Evolutionary conservation across 306 rosid genomes (phyloP).

Genomic region (Gynostemma pentaphyllum): DNA sequence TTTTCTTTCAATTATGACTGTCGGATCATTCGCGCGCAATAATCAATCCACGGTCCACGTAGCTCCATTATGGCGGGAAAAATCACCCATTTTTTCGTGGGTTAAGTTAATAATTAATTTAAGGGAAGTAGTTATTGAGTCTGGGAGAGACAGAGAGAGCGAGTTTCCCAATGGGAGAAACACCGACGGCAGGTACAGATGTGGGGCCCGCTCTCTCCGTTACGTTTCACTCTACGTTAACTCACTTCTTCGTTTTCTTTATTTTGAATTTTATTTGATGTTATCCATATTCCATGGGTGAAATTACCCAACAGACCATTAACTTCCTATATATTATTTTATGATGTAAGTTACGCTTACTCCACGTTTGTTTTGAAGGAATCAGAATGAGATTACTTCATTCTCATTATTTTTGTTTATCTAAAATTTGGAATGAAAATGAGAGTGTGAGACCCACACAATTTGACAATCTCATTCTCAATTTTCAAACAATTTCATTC

Average conservation of each 20-base stretch:
- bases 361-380: too few species aligned
- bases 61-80: conserved; percentile 46
- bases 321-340: too few species aligned
- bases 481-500: too few species aligned
- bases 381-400: too few species aligned
- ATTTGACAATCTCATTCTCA: too few species aligned
- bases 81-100: too few species aligned
- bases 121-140: neutral
- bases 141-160: neutral
- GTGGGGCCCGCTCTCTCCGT: conserved; percentile 46
- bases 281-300: neutral
- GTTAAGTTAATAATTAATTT: neutral
- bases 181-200: conserved; percentile 65
- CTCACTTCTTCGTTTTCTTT: neutral
- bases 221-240: conserved; percentile 27
- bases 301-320: neutral
- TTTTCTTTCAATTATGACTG: neutral
- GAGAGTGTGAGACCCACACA: too few species aligned
- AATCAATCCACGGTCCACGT: conserved; percentile 20
- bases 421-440: too few species aligned
- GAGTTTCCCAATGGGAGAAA: too few species aligned
- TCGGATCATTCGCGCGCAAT: neutral
- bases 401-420: too few species aligned
- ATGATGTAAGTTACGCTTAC: too few species aligned
- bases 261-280: neutral